Base-by-base conservation (phyloP, 495 filamentous ascomycete species). In the Friedmanniomyces simplex region DNA sequence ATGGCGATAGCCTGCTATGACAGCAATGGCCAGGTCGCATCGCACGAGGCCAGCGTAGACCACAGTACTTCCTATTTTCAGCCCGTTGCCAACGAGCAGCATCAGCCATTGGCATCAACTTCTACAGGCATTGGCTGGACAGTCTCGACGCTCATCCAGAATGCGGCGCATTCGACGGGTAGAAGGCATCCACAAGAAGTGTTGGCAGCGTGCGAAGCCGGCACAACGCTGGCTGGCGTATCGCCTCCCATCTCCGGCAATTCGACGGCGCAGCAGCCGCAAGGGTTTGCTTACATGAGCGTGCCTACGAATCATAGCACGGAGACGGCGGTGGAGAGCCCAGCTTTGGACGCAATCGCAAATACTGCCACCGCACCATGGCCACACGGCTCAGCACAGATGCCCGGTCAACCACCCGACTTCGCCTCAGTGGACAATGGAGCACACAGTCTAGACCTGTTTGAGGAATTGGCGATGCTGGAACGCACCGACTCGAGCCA, bases 381-480 rank as follows among this genome's bases (percentile, higher is more conserved):
- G 43, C 20, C 21, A 8, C 43, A n/a, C 43, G 8, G 43, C 13
- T 12, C 14, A 21, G 14, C 21, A 22, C 34, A 37, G 34, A 37
- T 37, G 11, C 43, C 21, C 20, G 18, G 10, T n/a, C 43, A 47
- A 47, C 11, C 43, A 47, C 21, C 43, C 43, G 20, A n/a, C 20
- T n/a, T 8, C 18, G n/a, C n/a, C n/a, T n/a, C n/a, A n/a, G n/a
- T n/a, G n/a, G 43, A 47, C 11, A 22, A 11, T 6, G 43, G 8
- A 47, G 13, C 8, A n/a, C 20, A 11, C 20, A 82, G 59, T 76
- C 76, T 30, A 2, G 49, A 58, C 42, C 22, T 68, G 41, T 70
- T 68, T 37, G 66, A 67, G 22, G 66, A 68, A 30, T 24, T 68
- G 2, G 64, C 66, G 12, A 64, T 64, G 20, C 59, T 70, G 12